phyloP scores from a whole-genome alignment of 1,284 basidiomycete species.

The Trametes hirsuta region DNA sequence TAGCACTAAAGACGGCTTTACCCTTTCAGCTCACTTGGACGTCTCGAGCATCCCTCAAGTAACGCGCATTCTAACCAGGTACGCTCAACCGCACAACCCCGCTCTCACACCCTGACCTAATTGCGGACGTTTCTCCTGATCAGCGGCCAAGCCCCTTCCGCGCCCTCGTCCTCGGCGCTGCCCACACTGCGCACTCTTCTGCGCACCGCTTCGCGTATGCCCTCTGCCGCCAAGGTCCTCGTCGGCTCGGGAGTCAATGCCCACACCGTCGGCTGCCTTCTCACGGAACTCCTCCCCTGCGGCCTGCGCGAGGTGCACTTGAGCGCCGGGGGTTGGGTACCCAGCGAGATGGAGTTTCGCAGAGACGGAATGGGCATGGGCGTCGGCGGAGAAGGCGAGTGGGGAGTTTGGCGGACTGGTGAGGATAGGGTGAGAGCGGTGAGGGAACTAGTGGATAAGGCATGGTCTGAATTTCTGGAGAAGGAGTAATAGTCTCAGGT shows the following conservation, averaged over 20 bases:
- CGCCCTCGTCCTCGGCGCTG: constrained; percentile 47
- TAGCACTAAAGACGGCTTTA: neutral
- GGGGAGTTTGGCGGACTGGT: constrained; percentile 68
- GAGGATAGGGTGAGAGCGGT: constrained; percentile 56
- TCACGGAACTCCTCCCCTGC: constrained; percentile 52
- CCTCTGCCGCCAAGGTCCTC: constrained; percentile 49
- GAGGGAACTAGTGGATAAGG: constrained; percentile 47
- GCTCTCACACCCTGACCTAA: neutral
- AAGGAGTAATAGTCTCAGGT: neutral
- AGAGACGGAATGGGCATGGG: constrained; percentile 74
- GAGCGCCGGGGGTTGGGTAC: constrained; percentile 66
- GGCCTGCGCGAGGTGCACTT: constrained; percentile 71
- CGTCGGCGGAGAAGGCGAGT: constrained; percentile 53
- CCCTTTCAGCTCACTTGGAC: constrained; percentile 51
- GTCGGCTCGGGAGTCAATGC: constrained; percentile 75
- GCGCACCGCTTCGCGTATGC: constrained; percentile 17
- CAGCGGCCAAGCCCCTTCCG: constrained; percentile 53
- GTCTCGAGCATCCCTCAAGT: constrained; percentile 63
- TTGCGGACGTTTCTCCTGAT: neutral
- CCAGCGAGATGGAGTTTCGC: constrained; percentile 54
- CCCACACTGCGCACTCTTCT: constrained; percentile 48
- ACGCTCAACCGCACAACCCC: neutral
- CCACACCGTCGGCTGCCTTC: constrained; percentile 49
- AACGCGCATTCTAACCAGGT: constrained; percentile 79
- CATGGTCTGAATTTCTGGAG: constrained; percentile 10